These are phyloP conservation scores for Botrytis fabae DNA, from an alignment of 2,329 filamentous ascomycete species.

Conservation along the genomic window DNA sequence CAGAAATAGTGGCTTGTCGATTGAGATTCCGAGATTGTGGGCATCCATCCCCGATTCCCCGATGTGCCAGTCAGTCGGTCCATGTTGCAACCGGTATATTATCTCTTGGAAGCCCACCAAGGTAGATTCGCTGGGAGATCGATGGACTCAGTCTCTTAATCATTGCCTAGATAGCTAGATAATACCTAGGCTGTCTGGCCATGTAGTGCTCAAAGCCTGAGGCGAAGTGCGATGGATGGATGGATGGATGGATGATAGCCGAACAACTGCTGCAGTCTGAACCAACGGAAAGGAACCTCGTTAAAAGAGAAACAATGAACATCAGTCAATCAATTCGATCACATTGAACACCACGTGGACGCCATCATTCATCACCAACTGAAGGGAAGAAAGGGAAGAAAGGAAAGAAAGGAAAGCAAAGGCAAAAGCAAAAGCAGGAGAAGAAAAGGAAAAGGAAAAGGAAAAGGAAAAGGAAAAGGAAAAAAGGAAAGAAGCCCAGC, in stretches of 20 bases:
- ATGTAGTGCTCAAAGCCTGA: neutral
- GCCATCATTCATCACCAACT: neutral
- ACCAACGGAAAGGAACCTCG: neutral
- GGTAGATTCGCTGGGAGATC: neutral
- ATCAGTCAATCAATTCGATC: neutral
- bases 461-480: neutral
- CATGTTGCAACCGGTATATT: neutral
- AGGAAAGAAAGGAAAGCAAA: too few relatives aligned
- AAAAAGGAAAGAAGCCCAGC: neutral
- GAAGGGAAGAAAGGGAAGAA: neutral
- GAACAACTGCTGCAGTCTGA: neutral
- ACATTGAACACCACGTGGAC: neutral
- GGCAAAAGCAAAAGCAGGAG: too few relatives aligned
- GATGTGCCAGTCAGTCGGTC: neutral
- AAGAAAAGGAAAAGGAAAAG: neutral
- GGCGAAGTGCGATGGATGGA: neutral
- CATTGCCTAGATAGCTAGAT: neutral
- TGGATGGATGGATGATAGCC: neutral
- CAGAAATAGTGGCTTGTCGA: neutral
- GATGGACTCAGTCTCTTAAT: neutral
- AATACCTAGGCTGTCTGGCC: neutral
- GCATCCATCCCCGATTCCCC: neutral
- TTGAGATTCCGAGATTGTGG: neutral
- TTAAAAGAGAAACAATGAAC: neutral
- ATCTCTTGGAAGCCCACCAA: neutral